Evolutionary conservation across 2,329 filamentous ascomycete genomes (phyloP).

Genomic region (Mycosphaerella arachidis): DNA sequence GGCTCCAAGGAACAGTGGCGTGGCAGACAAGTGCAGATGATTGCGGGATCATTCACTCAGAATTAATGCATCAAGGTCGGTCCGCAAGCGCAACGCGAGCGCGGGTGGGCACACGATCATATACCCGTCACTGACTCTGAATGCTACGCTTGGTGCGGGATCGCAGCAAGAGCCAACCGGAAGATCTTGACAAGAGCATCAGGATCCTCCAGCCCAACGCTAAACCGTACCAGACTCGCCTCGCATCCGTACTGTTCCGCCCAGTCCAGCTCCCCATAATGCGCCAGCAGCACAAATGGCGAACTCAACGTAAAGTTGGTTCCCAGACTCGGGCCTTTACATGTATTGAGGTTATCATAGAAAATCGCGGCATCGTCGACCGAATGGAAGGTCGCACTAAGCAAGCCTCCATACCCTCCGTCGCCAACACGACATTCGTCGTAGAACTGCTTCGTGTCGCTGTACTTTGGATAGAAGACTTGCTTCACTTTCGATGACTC

Average conservation of each 20-base stretch:
- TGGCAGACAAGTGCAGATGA: background rate
- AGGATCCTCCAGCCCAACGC: constrained; percentile 81
- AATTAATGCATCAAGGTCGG: background rate
- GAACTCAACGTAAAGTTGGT: constrained; percentile 93
- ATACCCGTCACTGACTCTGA: background rate
- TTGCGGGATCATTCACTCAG: background rate
- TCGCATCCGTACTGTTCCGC: constrained; percentile 76
- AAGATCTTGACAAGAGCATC: constrained; percentile 62
- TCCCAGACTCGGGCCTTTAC: constrained; percentile 90
- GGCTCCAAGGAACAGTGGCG: background rate
- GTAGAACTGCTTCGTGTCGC: constrained; percentile 65
- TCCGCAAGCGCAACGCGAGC: background rate
- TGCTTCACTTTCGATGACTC: constrained; percentile 63
- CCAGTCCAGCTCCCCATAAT: constrained; percentile 92
- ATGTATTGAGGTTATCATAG: constrained; percentile 78
- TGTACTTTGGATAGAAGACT: constrained; percentile 83
- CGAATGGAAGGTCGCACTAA: constrained; percentile 75
- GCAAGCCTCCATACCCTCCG: constrained; percentile 76
- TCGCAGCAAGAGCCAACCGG: constrained; percentile 62
- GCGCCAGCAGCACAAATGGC: constrained; percentile 86
- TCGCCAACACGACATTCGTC: constrained; percentile 68
- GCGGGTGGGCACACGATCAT: background rate
- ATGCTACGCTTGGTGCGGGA: constrained; percentile 19
- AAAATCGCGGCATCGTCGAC: constrained; percentile 70
- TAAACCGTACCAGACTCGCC: constrained; percentile 74